phyloP scores from a whole-genome alignment of 768 basidiomycete genomes.

The Boletus pseudo-olivaceus region DNA sequence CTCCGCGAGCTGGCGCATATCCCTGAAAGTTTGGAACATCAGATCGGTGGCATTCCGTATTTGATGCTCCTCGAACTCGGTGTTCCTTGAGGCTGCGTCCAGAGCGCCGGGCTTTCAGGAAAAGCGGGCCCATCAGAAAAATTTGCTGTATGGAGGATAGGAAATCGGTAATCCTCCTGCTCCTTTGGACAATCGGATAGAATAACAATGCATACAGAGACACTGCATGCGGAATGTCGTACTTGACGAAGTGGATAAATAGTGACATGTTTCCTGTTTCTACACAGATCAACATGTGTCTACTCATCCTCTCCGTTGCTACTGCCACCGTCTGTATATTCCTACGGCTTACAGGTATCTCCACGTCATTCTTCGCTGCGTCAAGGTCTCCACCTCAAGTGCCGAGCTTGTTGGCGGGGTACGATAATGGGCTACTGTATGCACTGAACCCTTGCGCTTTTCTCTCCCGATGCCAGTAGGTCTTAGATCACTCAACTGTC shows the following conservation, averaged over 20 bases:
- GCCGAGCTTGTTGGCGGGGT: constrained; percentile 11
- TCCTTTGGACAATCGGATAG: background rate
- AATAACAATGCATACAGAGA: background rate
- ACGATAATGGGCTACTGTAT: constrained; percentile 15
- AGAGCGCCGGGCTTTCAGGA: too few relatives aligned
- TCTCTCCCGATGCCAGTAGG: constrained; percentile 22
- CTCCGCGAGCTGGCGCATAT: background rate
- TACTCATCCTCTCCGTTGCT: background rate
- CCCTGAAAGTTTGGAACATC: background rate
- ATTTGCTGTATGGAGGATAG: too few relatives aligned
- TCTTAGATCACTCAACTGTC: background rate
- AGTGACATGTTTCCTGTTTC: background rate
- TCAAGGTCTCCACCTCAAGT: constrained; percentile 3
- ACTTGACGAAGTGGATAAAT: constrained; percentile 3
- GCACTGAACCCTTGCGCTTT: constrained; percentile 13
- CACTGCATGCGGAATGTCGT: background rate
- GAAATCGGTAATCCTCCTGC: too few relatives aligned
- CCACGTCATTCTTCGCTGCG: background rate
- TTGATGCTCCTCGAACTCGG: background rate
- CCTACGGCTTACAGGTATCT: background rate
- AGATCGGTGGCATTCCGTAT: background rate
- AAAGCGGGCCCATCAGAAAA: background rate
- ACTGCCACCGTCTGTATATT: background rate
- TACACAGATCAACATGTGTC: background rate
- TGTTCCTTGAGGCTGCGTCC: background rate